A percentile compares a stretch with the other conserved stretches of the same genome.
These are phyloP conservation scores for Leersia perrieri DNA, from an alignment of 176 grass and related monocot species.

Conservation along the genomic window DNA sequence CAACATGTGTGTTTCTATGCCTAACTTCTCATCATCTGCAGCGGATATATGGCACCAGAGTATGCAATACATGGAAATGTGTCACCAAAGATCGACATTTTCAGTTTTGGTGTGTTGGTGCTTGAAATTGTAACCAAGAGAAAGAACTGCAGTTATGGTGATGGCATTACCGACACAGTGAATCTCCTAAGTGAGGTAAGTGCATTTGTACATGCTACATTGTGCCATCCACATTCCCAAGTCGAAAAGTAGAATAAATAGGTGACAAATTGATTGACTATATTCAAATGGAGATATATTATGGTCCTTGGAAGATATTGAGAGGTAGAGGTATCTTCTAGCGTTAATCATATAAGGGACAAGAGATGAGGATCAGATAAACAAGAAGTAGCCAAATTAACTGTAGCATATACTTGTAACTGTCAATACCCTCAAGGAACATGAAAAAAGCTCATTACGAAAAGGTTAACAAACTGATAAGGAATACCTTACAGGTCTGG, in stretches of 20 bases:
- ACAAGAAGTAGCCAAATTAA: neutral
- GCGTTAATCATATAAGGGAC: neutral
- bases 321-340: neutral
- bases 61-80: slow-evolving; percentile 29
- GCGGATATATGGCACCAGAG: slow-evolving; percentile 46
- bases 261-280: neutral
- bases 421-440: neutral
- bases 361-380: neutral
- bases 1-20: neutral
- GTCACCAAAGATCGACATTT: slow-evolving; percentile 48
- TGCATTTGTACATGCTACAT: neutral
- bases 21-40: slow-evolving; percentile 13
- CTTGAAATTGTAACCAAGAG: slow-evolving; percentile 50
- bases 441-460: neutral
- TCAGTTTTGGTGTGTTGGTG: slow-evolving; percentile 51
- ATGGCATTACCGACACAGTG: neutral
- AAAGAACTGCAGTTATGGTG: slow-evolving; percentile 16
- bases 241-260: neutral
- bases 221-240: neutral
- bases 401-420: neutral
- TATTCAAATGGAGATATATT: neutral
- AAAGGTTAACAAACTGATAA: neutral
- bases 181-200: slow-evolving; percentile 48
- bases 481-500: slow-evolving; percentile 26
- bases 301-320: neutral